These are phyloP conservation scores for Xerocomellus intermedius DNA, from an alignment of 768 basidiomycete species.

Conservation along the genomic window DNA sequence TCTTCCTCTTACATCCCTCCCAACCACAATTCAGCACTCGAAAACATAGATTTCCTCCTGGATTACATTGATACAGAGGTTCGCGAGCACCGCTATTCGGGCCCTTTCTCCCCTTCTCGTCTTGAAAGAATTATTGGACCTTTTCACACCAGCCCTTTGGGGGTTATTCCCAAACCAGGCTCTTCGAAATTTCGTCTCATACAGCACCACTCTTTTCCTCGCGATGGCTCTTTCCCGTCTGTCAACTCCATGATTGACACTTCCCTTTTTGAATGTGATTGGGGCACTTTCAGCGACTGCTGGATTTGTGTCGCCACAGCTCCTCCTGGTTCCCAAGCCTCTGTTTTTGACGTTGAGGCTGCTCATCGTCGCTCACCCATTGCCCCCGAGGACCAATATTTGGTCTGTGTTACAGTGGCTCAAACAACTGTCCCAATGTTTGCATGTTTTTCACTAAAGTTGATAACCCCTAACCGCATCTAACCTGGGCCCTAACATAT, in stretches of 20 bases:
- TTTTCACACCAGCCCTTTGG: constrained; percentile 41
- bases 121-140: constrained; percentile 38
- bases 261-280: neutral
- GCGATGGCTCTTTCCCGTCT: neutral
- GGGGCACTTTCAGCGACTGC: neutral
- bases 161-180: constrained; percentile 36
- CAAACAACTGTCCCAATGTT: too few species aligned
- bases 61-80: constrained; percentile 35
- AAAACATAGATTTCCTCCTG: constrained; percentile 23
- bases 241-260: too few species aligned
- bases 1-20: neutral
- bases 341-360: neutral
- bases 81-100: constrained; percentile 32
- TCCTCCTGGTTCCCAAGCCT: neutral
- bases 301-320: neutral
- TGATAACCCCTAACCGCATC: too few species aligned
- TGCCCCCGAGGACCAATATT: neutral
- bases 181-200: constrained; percentile 28
- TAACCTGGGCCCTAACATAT: too few species aligned
- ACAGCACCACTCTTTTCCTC: constrained; percentile 31
- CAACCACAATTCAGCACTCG: neutral
- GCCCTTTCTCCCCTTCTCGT: neutral
- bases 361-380: neutral
- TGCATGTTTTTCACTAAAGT: too few species aligned
- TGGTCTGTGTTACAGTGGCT: neutral